These are phyloP conservation scores for Gaeumannomyces tritici DNA, from an alignment of 2,329 filamentous ascomycete genomes.

Conservation along the genomic window DNA sequence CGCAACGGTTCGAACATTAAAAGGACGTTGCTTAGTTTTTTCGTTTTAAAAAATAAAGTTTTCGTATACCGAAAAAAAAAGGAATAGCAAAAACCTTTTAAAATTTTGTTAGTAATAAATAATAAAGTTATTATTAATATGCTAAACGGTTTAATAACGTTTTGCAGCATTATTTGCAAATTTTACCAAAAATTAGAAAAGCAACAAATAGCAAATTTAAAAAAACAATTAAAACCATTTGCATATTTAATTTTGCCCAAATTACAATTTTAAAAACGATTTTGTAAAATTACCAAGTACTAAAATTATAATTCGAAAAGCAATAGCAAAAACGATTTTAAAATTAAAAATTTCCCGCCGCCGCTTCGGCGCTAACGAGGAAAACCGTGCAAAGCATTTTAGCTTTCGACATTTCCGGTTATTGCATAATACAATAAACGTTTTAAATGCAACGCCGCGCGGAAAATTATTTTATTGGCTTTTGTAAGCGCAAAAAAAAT, in stretches of 20 bases:
- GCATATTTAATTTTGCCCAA: background rate
- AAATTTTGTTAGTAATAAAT: background rate
- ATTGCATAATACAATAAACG: too few relatives aligned
- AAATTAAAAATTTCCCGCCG: too few relatives aligned
- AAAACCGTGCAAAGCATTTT: too few relatives aligned
- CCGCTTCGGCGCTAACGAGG: too few relatives aligned
- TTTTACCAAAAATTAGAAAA: background rate
- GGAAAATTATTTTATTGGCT: too few relatives aligned
- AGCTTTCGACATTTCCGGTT: too few relatives aligned
- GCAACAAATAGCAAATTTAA: background rate
- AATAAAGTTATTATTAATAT: background rate
- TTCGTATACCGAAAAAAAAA: background rate
- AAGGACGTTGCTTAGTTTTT: background rate
- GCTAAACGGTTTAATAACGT: background rate
- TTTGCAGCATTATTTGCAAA: background rate
- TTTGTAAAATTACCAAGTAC: background rate
- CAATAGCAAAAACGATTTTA: too few relatives aligned
- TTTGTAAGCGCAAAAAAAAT: background rate
- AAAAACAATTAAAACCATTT: background rate
- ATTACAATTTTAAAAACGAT: background rate
- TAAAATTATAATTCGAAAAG: background rate
- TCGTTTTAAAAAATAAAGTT: background rate
- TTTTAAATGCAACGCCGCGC: too few relatives aligned
- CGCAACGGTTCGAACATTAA: background rate
- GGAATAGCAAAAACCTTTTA: background rate